These are phyloP conservation scores for Russula sp. DNA, from an alignment of 768 basidiomycete species.

Conservation along the genomic window DNA sequence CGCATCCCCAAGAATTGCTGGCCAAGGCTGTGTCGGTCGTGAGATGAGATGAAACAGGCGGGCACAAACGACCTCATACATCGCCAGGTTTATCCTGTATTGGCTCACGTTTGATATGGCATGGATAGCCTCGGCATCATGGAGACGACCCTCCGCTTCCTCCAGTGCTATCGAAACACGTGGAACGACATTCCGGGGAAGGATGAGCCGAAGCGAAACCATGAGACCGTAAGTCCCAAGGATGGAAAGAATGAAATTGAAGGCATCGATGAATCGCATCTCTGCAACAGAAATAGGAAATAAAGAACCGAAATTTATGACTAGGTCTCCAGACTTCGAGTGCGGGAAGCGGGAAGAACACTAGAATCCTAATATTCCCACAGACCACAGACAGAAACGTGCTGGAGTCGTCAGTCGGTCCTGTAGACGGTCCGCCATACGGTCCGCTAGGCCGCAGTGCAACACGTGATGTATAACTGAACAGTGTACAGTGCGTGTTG, in stretches of 20 bases:
- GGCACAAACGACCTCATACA: neutral
- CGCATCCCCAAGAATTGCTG: neutral
- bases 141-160: neutral
- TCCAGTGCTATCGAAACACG: neutral
- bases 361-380: neutral
- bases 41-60: neutral
- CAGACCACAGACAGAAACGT: neutral
- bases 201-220: neutral
- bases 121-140: neutral
- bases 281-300: neutral
- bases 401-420: too few relatives aligned
- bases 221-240: neutral
- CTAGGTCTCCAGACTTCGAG: neutral
- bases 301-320: too few relatives aligned
- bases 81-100: neutral
- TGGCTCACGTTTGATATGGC: neutral
- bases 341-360: neutral
- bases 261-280: neutral
- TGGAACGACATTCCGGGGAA: neutral
- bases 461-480: too few relatives aligned
- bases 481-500: too few relatives aligned
- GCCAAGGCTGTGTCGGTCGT: neutral
- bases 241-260: neutral
- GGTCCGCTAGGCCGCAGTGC: too few relatives aligned
- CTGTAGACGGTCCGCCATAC: too few relatives aligned